Evolutionary conservation across 192 early-diverging fungal species (phyloP), one percentile per base, ranked within the genome.

Genomic region (Endogone sp.): DNA sequence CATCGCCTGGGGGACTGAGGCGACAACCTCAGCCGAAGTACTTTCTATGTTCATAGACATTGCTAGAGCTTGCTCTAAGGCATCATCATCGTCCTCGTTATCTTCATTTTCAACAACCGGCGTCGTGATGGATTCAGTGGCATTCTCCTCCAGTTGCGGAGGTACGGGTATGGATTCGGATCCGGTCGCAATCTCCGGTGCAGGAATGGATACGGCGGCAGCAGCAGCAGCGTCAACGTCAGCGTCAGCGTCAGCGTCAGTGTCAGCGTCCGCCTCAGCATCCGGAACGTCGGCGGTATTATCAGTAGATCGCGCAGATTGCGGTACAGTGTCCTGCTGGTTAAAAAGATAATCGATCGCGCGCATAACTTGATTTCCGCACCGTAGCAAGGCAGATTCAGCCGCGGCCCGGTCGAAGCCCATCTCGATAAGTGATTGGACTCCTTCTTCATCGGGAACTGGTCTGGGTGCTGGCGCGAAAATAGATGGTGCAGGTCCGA

Each of bases 321-420:
- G 25, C 25, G 29, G 56, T 2, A 58, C 28, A 88, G 75, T 62
- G 4, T 89, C 80, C 2, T 88, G 91, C 67, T 94, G 86, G 11
- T 84, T 88, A 4, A 97, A 71, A 27, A 98, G 72, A 63, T 94
- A 95, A 29, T 98, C 93, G 1, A 93, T 88, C 0, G 96, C 96
- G 21, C 92, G 82, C 22, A 81, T 81, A 3, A 96, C 77, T 62
- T 91, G 91, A 67, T 92, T 92, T n/a, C 77, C 81, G 62, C 86
- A 89, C 2, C 93, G 86, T 28, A 88, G 80, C 29, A 98, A 74
- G 3, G 95, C 95, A 24, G 75, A 80, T 69, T 91, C 92, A 2
- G 95, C 93, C 10, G 89, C 89, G 22, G 81, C 78, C 11, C 89
- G 81, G 3, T 89, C 78, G 72, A 97, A 98, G 0, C 96, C 96